A percentile compares a stretch with the other conserved stretches of the same genome.
Evolutionary conservation across 306 rosid genomes (phyloP).

Genomic region (Castanea mollissima): DNA sequence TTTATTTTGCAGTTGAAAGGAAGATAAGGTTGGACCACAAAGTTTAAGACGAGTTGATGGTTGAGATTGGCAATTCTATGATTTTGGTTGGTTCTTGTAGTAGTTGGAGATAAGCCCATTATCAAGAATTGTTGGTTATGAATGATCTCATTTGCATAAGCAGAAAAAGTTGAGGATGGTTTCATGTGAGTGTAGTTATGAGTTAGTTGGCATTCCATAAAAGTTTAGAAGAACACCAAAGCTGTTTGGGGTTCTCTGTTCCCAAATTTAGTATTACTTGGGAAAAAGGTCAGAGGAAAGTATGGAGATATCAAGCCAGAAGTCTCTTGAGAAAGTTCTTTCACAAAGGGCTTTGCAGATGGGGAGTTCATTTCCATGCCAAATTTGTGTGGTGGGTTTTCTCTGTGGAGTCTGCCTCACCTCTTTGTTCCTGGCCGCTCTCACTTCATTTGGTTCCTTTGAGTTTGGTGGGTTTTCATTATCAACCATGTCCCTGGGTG

Average conservation of each 20-base stretch:
- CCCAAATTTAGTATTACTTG: background rate
- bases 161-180: constrained; percentile 5
- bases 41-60: constrained; percentile 19
- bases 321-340: constrained; percentile 68
- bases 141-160: background rate
- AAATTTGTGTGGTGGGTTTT: constrained; percentile 87
- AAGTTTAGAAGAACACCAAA: constrained; percentile 10
- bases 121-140: background rate
- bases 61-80: constrained; percentile 32
- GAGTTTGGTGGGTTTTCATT: constrained; percentile 56
- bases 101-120: constrained; percentile 31
- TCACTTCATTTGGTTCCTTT: constrained; percentile 66
- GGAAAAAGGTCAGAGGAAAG: background rate
- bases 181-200: constrained; percentile 44
- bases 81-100: constrained; percentile 11
- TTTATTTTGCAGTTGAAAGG: constrained; percentile 37
- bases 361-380: constrained; percentile 81
- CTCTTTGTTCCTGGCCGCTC: constrained; percentile 67
- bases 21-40: constrained; percentile 31
- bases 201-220: constrained; percentile 30
- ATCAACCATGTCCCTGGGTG: constrained; percentile 38
- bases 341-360: constrained; percentile 83
- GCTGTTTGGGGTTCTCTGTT: background rate
- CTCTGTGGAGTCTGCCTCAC: constrained; percentile 82
- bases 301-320: constrained; percentile 60